A percentile compares a stretch with the other conserved stretches of the same genome.
Evolutionary conservation across 108 stramenopile genomes (phyloP).

Genomic region (Skeletonema costatum): DNA sequence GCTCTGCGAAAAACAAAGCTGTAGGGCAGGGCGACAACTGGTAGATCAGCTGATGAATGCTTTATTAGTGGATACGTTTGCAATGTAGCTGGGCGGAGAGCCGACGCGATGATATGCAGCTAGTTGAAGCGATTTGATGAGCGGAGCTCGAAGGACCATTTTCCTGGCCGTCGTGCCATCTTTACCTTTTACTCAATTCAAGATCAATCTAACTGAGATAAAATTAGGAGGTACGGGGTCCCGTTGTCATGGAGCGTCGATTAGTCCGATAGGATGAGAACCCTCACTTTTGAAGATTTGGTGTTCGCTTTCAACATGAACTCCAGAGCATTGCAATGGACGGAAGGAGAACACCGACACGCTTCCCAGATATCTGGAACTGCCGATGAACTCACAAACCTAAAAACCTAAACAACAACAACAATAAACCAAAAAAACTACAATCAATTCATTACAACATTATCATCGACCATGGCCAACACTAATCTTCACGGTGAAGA

Average conservation of each 20-base stretch:
- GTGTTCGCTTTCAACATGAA: not conserved
- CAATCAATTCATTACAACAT: not conserved
- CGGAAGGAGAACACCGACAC: not conserved
- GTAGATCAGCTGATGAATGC: not conserved
- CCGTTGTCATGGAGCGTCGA: too few species aligned
- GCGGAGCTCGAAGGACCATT: not conserved
- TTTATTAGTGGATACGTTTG: not conserved
- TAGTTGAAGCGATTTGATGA: not conserved
- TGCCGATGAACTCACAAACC: not conserved
- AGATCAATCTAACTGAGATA: not conserved
- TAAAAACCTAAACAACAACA: not conserved
- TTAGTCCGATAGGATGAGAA: too few species aligned
- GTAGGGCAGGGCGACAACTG: not conserved
- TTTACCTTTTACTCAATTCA: too few species aligned
- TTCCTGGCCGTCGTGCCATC: not conserved
- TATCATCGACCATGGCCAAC: constrained; percentile 27
- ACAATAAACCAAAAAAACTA: not conserved
- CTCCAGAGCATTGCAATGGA: too few species aligned
- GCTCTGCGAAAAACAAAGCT: not conserved
- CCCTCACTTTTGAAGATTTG: not conserved
- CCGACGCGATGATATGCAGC: not conserved
- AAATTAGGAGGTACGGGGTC: not conserved
- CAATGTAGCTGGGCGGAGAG: not conserved
- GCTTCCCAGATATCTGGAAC: not conserved
- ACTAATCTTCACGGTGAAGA: constrained; percentile 39